Evolutionary conservation across 805 yeast genomes (phyloP), one percentile per base, ranked within the genome.

Genomic region (Ogataea zsoltii): DNA sequence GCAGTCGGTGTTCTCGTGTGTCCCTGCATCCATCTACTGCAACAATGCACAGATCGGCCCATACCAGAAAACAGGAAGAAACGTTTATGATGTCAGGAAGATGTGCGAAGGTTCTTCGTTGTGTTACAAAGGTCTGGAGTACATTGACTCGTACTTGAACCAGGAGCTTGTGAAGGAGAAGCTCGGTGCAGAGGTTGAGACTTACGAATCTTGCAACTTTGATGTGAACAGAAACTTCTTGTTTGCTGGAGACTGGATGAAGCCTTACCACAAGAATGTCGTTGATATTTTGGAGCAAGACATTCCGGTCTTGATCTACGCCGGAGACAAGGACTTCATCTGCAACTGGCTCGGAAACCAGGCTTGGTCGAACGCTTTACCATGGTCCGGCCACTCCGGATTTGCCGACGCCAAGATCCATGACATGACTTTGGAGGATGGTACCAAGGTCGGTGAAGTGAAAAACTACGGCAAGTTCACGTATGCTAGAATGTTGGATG

Each of bases 291-390:
- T 89, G 56, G 83, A 87, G 58, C 66, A 74, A 46, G 84, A 79
- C 19, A 61, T 88, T 38, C 96, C 96, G 15, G 91, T 89, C 4
- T 76, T 90, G 59, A 79, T 88, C 50, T 90, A 89, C 57, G 96
- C 96, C n/a, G 97, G 97, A 61, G 96, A 89, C 65, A 87, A 89
- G 67, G 97, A 89, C 66, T 89, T 77, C 66, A 88, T 89, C 61
- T 89, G 96, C 69, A 89, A 89, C 71, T 89, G 96, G 94, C 74
- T 89, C 53, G 97, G 96, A 54, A 87, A 88, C 69, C 80, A 79
- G 55, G 94, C 87, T 12, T 88, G 96, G 94, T 70, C 90, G 13
- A 76, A 85, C 61, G 73, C 66, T 51, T 70, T 88, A 51, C 77
- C 74, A 50, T 88, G 94, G 92, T 66, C 76, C 30, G 78, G 82